Base-by-base conservation (phyloP, 805 yeast species). In the Ogataea sp. region DNA sequence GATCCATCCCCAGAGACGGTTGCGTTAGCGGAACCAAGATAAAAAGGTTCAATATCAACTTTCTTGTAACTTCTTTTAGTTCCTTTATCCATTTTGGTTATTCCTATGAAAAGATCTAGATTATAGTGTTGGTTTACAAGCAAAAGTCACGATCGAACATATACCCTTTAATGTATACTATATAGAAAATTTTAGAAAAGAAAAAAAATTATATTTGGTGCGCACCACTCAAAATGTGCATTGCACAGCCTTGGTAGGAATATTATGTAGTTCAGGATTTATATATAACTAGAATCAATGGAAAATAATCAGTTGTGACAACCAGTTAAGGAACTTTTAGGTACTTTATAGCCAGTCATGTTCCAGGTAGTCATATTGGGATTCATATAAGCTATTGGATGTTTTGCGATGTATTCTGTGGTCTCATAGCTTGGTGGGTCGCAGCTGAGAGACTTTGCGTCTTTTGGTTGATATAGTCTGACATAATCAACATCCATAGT, bases 21-120 rank as follows among this genome's bases (percentile, higher is more conserved):
- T 2, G 87, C 93, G 23, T 80, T 67, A 2, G 93, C 75, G 6
- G 93, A 86, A 21, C 97, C 96, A 14, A 85, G 75, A 56, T 86
- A 93, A 50, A 89, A 80, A 14, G 98, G 97, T 38, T 76, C 79
- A 31, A 90, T 68, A 39, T 75, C 72, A 10, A 50, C 51, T 44
- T 68, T 63, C 40, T 58, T 62, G 34, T 55, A 59, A 40, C 59
- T 56, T 43, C 59, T 50, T 35, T 58, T 55, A 4, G 54, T 46
- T 6, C 26, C 41, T 21, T 17, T 34, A 29, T 48, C 46, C 36
- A 33, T 33, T n/a, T 15, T 20, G 26, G 7, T 7, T 11, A 7
- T 23, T 23, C 10, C 26, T 23, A 15, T 29, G 16, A 7, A 6
- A 20, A 15, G 6, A n/a, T 35, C 36, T 38, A 35, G 36, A 23